Percentiles rank a stretch among this genome's conserved stretches.
phyloP scores from a whole-genome alignment of 345 rosid species.

The Hevea brasiliensis region DNA sequence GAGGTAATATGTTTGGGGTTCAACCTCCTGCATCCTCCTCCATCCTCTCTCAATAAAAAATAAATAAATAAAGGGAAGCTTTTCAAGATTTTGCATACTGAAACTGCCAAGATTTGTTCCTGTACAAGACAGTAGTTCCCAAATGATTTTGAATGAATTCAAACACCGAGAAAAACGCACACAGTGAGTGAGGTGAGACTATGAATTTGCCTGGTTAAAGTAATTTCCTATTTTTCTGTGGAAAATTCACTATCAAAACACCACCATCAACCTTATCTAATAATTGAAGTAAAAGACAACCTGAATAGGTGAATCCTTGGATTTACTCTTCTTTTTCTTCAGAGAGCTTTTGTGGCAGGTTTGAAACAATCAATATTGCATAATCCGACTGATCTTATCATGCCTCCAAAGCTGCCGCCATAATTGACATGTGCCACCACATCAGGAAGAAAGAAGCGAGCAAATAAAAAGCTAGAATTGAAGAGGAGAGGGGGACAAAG shows the following conservation, averaged over 20 bases:
- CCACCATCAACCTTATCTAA: constrained; percentile 20
- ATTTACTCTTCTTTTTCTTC: constrained; percentile 31
- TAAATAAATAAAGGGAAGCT: too few relatives aligned
- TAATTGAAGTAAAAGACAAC: constrained; percentile 28
- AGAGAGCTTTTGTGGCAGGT: constrained; percentile 59
- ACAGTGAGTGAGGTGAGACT: constrained; percentile 10
- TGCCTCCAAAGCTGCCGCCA: constrained; percentile 67
- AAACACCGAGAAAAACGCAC: background rate
- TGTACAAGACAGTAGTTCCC: constrained; percentile 1
- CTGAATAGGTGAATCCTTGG: constrained; percentile 8
- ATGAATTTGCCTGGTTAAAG: constrained; percentile 16
- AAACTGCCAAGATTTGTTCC: background rate
- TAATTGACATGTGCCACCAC: background rate
- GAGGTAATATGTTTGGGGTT: background rate
- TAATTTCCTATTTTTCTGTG: constrained; percentile 29
- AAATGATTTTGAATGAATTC: background rate
- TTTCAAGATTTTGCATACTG: background rate
- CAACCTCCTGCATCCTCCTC: background rate
- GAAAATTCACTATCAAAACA: constrained; percentile 17
- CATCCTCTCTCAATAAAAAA: background rate
- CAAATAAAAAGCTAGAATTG: too few relatives aligned
- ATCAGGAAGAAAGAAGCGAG: background rate
- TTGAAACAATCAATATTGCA: constrained; percentile 92
- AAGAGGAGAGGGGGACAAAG: too few relatives aligned
- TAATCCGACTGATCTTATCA: constrained; percentile 82